phyloP scores from a whole-genome alignment of 495 filamentous ascomycete genomes.

The Pyrenopolyporus hunteri region DNA sequence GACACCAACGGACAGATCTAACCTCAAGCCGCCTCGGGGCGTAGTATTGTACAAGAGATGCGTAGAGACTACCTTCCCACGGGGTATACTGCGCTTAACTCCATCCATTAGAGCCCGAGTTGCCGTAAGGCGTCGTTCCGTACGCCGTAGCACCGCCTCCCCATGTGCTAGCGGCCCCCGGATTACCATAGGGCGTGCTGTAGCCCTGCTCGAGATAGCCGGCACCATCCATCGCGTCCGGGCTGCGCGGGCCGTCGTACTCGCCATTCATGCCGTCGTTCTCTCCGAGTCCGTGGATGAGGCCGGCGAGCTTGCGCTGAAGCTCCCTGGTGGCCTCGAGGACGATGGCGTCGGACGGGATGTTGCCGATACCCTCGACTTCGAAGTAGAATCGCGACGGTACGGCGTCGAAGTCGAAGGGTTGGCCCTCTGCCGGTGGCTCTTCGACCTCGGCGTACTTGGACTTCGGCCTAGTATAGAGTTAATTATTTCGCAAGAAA shows the following conservation, averaged over 20 bases:
- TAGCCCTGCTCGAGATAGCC: conserved; percentile 68
- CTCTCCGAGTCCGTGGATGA: conserved; percentile 75
- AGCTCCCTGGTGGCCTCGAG: conserved; percentile 87
- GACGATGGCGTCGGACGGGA: conserved; percentile 86
- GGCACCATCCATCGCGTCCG: conserved; percentile 59
- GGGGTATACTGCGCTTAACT: not conserved
- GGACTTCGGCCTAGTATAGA: conserved; percentile 72
- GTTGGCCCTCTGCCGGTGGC: conserved; percentile 75
- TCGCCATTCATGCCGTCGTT: conserved; percentile 60
- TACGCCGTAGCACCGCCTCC: conserved; percentile 68
- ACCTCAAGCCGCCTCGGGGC: conserved; percentile 2
- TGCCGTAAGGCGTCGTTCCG: conserved; percentile 68
- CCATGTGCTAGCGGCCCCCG: conserved; percentile 67
- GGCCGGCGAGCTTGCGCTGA: conserved; percentile 83
- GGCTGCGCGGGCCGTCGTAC: conserved; percentile 66
- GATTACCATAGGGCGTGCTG: conserved; percentile 75
- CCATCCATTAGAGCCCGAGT: conserved; percentile 40
- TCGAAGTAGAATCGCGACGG: conserved; percentile 89
- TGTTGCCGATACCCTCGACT: conserved; percentile 84
- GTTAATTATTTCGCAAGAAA: conserved; percentile 6
- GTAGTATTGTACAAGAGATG: conserved; percentile 26
- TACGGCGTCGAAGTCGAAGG: conserved; percentile 88
- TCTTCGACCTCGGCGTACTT: conserved; percentile 89
- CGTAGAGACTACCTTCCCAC: not conserved
- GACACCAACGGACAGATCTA: not conserved